These are phyloP conservation scores for Suhomyces emberorum DNA, from an alignment of 805 yeast species.

Conservation along the genomic window DNA sequence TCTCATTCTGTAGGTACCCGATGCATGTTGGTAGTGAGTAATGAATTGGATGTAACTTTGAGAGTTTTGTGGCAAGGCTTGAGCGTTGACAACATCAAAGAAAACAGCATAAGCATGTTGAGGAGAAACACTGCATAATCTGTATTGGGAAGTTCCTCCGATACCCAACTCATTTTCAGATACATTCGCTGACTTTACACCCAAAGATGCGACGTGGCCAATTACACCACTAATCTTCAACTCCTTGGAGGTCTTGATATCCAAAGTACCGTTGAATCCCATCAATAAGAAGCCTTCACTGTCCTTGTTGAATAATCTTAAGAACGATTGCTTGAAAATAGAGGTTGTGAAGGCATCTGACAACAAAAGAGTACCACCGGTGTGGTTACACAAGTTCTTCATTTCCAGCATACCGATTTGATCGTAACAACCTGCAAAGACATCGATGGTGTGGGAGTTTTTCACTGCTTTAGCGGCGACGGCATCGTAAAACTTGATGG, in stretches of 20 bases:
- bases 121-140: constrained; percentile 80
- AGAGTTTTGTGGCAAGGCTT: constrained; percentile 45
- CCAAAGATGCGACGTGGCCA: constrained; percentile 83
- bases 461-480: constrained; percentile 68
- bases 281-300: constrained; percentile 79
- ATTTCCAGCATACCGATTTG: constrained; percentile 94
- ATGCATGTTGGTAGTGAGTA: constrained; percentile 92
- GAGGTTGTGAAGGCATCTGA: constrained; percentile 94
- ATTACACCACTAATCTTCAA: constrained; percentile 88
- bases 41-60: constrained; percentile 73
- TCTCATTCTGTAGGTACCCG: constrained; percentile 83
- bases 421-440: constrained; percentile 94
- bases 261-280: constrained; percentile 88
- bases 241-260: constrained; percentile 83
- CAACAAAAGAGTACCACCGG: constrained; percentile 87
- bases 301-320: constrained; percentile 84
- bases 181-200: constrained; percentile 66
- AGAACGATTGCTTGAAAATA: constrained; percentile 87
- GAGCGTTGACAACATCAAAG: constrained; percentile 66
- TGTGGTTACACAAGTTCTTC: constrained; percentile 78
- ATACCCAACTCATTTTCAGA: constrained; percentile 92
- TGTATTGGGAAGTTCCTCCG: constrained; percentile 90
- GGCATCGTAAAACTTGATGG: constrained; percentile 74
- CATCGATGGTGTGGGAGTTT: constrained; percentile 78
- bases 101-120: constrained; percentile 84